Evolutionary conservation across 306 rosid genomes (phyloP), one percentile per base, ranked within the genome.

Genomic region (Acacia confusa): DNA sequence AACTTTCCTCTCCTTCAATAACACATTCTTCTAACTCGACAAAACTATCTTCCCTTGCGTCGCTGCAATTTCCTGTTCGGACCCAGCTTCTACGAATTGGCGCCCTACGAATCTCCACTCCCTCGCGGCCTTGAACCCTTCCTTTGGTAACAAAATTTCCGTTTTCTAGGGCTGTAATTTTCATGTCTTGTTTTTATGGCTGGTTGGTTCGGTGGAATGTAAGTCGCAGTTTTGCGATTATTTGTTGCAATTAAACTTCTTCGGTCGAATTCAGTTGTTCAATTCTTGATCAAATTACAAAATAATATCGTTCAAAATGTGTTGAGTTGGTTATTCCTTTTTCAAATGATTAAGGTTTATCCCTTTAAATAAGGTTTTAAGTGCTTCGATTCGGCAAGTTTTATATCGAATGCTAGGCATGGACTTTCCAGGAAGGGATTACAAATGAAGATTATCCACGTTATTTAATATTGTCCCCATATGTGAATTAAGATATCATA

Each of bases 11-110:
- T 25, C 83, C 76, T 52, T 32, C 66, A 13, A 38, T 41, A 2
- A 36, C 40, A 36, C 55, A 87, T 30, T 72, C 79, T 9, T 69
- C 89, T 25, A 50, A 24, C 68, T 76, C 75, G 3, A 65, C 84
- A 3, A 80, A 48, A 1, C 61, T 83, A 19, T 83, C 84, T 52
- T 78, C 78, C 6, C 75, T 83, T 3, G 75, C 89, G 34, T 86
- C 85, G 79, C 82, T 86, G n/a, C 90, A 61, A 48, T 81, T 90
- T 67, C 90, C 92, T 2, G 43, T 43, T 1, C 86, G 53, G 72
- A 76, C 83, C 70, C 79, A 74, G 17, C 57, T 81, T 41, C 20
- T 84, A 80, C 88, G 79, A 55, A 70, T 85, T 53, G 86, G 87
- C 28, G 84, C 34, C 22, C 4, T 15, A 3, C 79, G 81, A 71